Evolutionary conservation across 805 yeast genomes (phyloP).

Genomic region (Saccharomycopsis guyanensis): DNA sequence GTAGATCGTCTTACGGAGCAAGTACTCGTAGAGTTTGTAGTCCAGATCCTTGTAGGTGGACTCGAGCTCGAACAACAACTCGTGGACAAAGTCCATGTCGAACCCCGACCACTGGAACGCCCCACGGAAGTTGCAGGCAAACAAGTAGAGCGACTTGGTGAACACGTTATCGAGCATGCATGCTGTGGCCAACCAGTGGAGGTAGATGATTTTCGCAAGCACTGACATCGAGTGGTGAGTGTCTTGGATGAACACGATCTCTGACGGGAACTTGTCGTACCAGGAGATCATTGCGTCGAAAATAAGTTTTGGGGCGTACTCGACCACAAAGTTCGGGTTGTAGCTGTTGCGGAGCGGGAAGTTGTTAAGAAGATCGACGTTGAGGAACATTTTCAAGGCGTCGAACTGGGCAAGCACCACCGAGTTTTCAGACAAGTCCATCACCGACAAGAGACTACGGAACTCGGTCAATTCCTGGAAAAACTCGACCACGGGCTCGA

Average conservation of each 20-base stretch:
- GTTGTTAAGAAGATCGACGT: slow-evolving; percentile 9
- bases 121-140: slow-evolving; percentile 13
- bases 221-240: slow-evolving; percentile 1
- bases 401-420: slow-evolving; percentile 1
- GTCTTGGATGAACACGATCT: slow-evolving; percentile 7
- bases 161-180: slow-evolving; percentile 17
- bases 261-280: slow-evolving; percentile 10
- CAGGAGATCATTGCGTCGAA: slow-evolving; percentile 6
- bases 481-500: slow-evolving; percentile 10
- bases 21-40: slow-evolving; percentile 3
- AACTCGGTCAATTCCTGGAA: slow-evolving; percentile 7
- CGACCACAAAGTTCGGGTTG: slow-evolving; percentile 8
- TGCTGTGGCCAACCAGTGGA: slow-evolving; percentile 16
- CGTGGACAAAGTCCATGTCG: slow-evolving; percentile 6
- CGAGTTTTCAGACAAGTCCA: background rate
- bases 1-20: slow-evolving; percentile 3
- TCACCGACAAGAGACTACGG: background rate
- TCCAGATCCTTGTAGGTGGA: background rate
- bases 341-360: background rate
- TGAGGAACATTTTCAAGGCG: slow-evolving; percentile 4
- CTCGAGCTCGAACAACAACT: slow-evolving; percentile 6
- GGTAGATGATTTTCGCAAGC: slow-evolving; percentile 13
- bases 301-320: slow-evolving; percentile 2
- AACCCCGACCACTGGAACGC: slow-evolving; percentile 12
- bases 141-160: slow-evolving; percentile 15